phyloP scores from a whole-genome alignment of 2,329 filamentous ascomycete species.

The Metarhizium rileyi region DNA sequence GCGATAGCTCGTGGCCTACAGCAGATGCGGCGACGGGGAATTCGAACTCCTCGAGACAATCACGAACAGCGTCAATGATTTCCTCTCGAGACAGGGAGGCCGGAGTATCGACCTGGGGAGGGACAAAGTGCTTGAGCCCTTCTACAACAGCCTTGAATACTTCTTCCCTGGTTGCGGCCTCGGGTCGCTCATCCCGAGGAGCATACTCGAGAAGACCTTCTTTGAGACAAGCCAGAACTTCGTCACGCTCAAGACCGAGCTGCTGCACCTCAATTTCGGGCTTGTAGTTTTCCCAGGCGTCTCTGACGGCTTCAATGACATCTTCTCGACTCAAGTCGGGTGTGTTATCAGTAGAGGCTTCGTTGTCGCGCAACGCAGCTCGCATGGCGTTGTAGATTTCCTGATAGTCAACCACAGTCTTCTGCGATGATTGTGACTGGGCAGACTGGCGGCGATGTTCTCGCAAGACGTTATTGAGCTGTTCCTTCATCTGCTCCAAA shows the following conservation, averaged over 20 bases:
- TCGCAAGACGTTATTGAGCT: slow-evolving; percentile 69
- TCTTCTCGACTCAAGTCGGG: slow-evolving; percentile 61
- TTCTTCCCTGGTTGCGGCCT: slow-evolving; percentile 67
- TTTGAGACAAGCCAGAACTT: slow-evolving; percentile 76
- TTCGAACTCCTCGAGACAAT: slow-evolving; percentile 79
- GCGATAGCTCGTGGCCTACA: slow-evolving; percentile 41
- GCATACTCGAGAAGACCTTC: slow-evolving; percentile 75
- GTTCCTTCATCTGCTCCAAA: slow-evolving; percentile 70
- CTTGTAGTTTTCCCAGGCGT: slow-evolving; percentile 91
- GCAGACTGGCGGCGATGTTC: slow-evolving; percentile 64
- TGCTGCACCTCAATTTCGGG: slow-evolving; percentile 87
- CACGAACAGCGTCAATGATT: slow-evolving; percentile 71
- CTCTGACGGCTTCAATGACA: slow-evolving; percentile 75
- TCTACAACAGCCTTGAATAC: slow-evolving; percentile 80
- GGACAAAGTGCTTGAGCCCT: slow-evolving; percentile 70
- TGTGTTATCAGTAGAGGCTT: slow-evolving; percentile 30
- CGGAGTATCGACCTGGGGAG: slow-evolving; percentile 62
- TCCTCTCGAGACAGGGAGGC: slow-evolving; percentile 68
- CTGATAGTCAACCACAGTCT: slow-evolving; percentile 59
- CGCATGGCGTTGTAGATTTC: slow-evolving; percentile 82
- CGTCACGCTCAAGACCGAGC: slow-evolving; percentile 80
- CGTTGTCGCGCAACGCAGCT: slow-evolving; percentile 57
- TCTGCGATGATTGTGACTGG: slow-evolving; percentile 51
- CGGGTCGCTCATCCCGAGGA: slow-evolving; percentile 39
- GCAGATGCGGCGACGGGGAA: slow-evolving; percentile 54